Evolutionary conservation across 257 asterid genomes (phyloP), one percentile per base, ranked within the genome.

Genomic region (Fraxinus anomala): DNA sequence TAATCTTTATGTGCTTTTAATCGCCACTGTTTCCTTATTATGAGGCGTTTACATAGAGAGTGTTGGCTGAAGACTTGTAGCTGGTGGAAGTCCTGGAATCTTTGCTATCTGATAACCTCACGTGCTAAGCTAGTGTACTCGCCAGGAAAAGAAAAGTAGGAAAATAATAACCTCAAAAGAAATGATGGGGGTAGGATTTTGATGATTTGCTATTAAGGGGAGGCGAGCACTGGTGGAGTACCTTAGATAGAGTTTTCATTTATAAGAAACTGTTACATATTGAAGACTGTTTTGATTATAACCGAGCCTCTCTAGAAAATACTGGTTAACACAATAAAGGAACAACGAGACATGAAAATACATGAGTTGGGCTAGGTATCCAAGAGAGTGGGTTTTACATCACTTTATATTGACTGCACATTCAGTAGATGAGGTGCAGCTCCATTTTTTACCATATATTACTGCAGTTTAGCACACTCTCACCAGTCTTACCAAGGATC

Each of bases 1-100:
- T 56, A 11, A 36, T 12, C 47, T n/a, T 42, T 51, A n/a, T 61
- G 5, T 66, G 72, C 34, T 82, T 56, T 39, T 28, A 67, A n/a
- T 14, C 24, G 63, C 76, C 21, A 26, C 16, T 66, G 40, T 8
- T 47, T 59, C 70, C 40, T 28, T 42, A 42, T 3, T 14, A 47
- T 42, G n/a, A 3, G 36, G 49, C 36, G 31, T 44, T 59, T 63
- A 19, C 36, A 1, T 28, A 44, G 36, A 19, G 39, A 24, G 5
- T 69, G 24, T 63, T 68, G 23, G 54, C 7, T 24, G 26, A 30
- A 56, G 11, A 69, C 2, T 33, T 49, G 68, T 51, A 6, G 76
- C 24, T 33, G 30, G 74, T 30, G 37, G 17, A 21, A 74, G 39
- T 19, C 77, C 36, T 28, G 23, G 16, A 70, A 59, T 70, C 13